Evolutionary conservation across 441 rosid species (phyloP).

Genomic region (Populus hybrid): DNA sequence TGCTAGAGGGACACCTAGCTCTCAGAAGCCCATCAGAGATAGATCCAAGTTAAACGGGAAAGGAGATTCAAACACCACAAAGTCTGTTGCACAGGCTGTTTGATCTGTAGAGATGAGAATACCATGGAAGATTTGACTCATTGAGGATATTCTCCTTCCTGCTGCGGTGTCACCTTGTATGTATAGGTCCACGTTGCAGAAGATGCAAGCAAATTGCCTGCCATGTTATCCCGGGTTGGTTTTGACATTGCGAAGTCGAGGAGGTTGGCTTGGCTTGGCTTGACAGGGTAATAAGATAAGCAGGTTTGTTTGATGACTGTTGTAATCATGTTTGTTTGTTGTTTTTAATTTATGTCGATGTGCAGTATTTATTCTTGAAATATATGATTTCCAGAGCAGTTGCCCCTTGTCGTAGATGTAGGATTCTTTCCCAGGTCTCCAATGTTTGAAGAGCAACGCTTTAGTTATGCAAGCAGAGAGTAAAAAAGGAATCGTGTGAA

Average conservation of each 20-base stretch:
- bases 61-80: constrained; percentile 36
- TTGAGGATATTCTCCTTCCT: background rate
- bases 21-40: constrained; percentile 35
- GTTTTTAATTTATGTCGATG: constrained; percentile 12
- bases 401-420: background rate
- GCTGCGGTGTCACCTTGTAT: constrained; percentile 17
- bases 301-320: constrained; percentile 14
- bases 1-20: constrained; percentile 30
- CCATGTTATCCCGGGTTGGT: constrained; percentile 1
- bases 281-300: constrained; percentile 24
- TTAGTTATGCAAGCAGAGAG: background rate
- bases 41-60: constrained; percentile 32
- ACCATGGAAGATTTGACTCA: constrained; percentile 1
- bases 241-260: constrained; percentile 4
- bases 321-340: constrained; percentile 16
- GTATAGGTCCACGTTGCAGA: constrained; percentile 13
- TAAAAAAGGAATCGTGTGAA: background rate
- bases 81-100: constrained; percentile 36
- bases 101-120: constrained; percentile 21
- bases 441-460: background rate
- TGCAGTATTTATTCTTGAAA: constrained; percentile 12
- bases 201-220: background rate
- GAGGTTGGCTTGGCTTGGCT: constrained; percentile 10
- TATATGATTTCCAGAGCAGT: constrained; percentile 17
- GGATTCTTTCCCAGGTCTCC: background rate